These are phyloP conservation scores for Hirsutella thompsonii DNA, from an alignment of 2,329 filamentous ascomycete species.

Conservation along the genomic window DNA sequence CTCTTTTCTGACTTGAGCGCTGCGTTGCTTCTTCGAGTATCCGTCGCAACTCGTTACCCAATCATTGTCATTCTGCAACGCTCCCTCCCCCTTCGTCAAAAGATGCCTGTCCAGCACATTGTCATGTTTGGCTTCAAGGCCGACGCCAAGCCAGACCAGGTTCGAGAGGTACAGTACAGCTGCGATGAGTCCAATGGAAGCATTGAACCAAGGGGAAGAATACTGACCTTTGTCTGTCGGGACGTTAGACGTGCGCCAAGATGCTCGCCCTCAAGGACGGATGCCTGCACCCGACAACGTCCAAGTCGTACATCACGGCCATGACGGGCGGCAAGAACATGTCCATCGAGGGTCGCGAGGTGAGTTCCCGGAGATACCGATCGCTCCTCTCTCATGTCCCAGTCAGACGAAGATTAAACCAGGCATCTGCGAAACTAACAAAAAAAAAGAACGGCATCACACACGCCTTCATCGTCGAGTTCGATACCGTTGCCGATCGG, in stretches of 20 bases:
- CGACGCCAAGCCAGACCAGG: constrained; percentile 28
- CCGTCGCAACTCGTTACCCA: not conserved
- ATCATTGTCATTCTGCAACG: too few species aligned
- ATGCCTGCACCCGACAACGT: constrained; percentile 48
- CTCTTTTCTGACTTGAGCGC: too few species aligned
- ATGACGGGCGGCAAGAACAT: constrained; percentile 48
- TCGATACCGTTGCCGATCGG: constrained; percentile 48
- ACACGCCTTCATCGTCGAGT: constrained; percentile 58
- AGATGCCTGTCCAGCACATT: constrained; percentile 43
- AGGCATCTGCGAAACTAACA: not conserved
- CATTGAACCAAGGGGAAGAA: too few species aligned
- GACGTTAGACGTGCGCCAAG: constrained; percentile 7
- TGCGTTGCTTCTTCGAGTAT: not conserved
- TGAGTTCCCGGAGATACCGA: constrained; percentile 15
- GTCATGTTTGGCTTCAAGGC: constrained; percentile 56
- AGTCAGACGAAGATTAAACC: not conserved
- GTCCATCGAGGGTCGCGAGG: constrained; percentile 46
- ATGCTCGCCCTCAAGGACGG: constrained; percentile 38
- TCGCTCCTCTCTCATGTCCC: too few species aligned
- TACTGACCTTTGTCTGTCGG: not conserved
- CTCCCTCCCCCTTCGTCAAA: too few species aligned
- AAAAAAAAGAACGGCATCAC: constrained; percentile 42
- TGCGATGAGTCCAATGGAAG: not conserved
- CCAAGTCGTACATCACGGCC: constrained; percentile 46
- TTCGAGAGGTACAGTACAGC: constrained; percentile 27